These are phyloP conservation scores for Asterella californica DNA, from an alignment of 225 moss, liverwort and hornwort genomes.

Conservation along the genomic window DNA sequence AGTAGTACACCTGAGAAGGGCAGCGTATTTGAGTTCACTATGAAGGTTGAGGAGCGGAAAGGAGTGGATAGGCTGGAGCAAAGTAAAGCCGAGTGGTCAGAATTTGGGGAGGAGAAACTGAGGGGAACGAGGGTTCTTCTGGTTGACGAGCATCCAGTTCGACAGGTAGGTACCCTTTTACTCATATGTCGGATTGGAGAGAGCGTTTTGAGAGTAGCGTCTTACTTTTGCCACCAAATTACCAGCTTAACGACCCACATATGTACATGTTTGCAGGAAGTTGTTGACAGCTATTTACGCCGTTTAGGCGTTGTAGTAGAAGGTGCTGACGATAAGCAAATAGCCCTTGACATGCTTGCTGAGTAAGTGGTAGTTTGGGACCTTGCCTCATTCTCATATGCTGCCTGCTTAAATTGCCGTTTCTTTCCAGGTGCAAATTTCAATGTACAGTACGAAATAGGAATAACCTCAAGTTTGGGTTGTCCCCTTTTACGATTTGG, in stretches of 20 bases:
- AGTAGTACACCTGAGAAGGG: constrained; percentile 51
- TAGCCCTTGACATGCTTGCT: constrained; percentile 43
- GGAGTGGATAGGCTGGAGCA: constrained; percentile 15
- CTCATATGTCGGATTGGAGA: too few relatives aligned
- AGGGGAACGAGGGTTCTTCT: constrained; percentile 52
- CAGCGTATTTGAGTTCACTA: constrained; percentile 65
- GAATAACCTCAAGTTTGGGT: not conserved
- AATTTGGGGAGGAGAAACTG: constrained; percentile 45
- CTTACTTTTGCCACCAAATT: not conserved
- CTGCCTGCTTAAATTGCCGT: not conserved
- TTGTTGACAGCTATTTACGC: constrained; percentile 53
- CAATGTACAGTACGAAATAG: not conserved
- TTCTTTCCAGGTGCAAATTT: not conserved
- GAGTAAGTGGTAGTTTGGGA: constrained; percentile 31
- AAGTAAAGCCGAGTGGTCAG: constrained; percentile 15
- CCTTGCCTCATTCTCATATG: not conserved
- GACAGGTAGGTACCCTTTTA: constrained; percentile 53
- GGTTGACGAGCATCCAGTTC: constrained; percentile 65
- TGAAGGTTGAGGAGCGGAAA: constrained; percentile 32
- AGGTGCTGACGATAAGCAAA: constrained; percentile 44
- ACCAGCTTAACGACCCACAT: not conserved
- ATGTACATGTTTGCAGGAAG: constrained; percentile 47
- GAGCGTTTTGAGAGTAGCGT: not conserved
- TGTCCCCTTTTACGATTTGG: not conserved
- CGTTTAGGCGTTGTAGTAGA: constrained; percentile 56